These are phyloP conservation scores for Penicillium roqueforti DNA, from an alignment of 495 filamentous ascomycete species.

Conservation along the genomic window DNA sequence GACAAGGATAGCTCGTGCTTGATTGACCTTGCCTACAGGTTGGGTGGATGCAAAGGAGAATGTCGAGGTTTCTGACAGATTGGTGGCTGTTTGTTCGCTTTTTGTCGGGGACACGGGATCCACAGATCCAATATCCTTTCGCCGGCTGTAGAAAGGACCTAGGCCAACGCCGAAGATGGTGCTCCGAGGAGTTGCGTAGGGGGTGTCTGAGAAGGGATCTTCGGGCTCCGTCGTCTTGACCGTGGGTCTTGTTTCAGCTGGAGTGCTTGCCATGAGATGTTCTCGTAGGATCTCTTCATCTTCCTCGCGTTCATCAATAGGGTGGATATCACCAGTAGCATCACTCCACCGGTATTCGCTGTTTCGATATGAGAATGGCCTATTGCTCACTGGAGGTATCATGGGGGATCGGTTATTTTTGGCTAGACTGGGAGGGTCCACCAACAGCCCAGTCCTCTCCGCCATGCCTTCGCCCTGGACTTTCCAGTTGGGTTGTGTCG, in stretches of 20 bases:
- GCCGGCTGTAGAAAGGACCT: conserved; percentile 26
- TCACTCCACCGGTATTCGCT: conserved; percentile 46
- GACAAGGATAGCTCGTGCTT: conserved; percentile 15
- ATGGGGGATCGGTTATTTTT: conserved; percentile 36
- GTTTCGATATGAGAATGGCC: conserved; percentile 29
- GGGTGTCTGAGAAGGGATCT: conserved; percentile 27
- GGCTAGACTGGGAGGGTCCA: conserved; percentile 53
- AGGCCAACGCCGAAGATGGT: conserved; percentile 29
- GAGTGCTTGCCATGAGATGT: conserved; percentile 24
- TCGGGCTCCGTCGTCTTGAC: conserved; percentile 19
- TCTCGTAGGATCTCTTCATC: conserved; percentile 39
- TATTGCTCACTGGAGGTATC: conserved; percentile 7
- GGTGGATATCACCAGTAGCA: conserved; percentile 52
- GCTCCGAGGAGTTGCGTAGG: conserved; percentile 28
- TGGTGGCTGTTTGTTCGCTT: conserved; percentile 53
- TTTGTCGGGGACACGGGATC: conserved; percentile 43
- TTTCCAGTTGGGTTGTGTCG: conserved; percentile 23
- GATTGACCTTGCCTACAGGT: conserved; percentile 13
- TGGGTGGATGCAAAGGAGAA: conserved; percentile 31
- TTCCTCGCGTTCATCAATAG: conserved; percentile 72
- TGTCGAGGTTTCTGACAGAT: conserved; percentile 48
- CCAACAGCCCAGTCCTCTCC: conserved; percentile 53
- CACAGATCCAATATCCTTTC: conserved; percentile 18
- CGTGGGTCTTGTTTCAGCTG: conserved; percentile 2
- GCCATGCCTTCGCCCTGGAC: conserved; percentile 34